Evolutionary conservation across 129 eudicot species (phyloP).

Genomic region (Flaveria robusta): DNA sequence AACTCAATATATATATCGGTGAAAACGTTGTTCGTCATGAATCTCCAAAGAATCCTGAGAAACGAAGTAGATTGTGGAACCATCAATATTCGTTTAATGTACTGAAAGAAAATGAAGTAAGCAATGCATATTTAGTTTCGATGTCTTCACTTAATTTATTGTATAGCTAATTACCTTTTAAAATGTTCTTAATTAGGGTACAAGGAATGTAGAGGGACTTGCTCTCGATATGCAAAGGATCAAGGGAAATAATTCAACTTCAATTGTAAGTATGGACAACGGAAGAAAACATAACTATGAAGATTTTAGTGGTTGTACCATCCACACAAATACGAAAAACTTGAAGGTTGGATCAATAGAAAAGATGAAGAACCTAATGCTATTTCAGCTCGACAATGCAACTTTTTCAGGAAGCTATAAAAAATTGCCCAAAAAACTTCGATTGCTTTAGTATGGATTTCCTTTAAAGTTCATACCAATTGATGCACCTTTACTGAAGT

Average conservation of each 20-base stretch:
- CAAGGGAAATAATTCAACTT: not conserved
- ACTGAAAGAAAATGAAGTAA: slow-evolving; percentile 14
- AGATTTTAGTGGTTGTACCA: not conserved
- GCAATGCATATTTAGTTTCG: not conserved
- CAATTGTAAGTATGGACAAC: not conserved
- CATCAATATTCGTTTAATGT: slow-evolving; percentile 31
- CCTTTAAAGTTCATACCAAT: slow-evolving; percentile 5
- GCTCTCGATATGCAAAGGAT: slow-evolving; percentile 20
- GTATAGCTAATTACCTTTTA: not conserved
- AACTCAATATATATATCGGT: too few species aligned
- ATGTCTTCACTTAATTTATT: not conserved
- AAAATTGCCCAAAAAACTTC: slow-evolving; percentile 26
- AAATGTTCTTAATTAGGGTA: slow-evolving; percentile 18
- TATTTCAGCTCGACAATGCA: slow-evolving; percentile 22
- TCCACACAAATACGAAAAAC: not conserved
- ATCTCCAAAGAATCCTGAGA: slow-evolving; percentile 21
- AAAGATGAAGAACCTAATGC: slow-evolving; percentile 33
- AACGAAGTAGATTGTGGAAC: slow-evolving; percentile 31
- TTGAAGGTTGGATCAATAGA: slow-evolving; percentile 10
- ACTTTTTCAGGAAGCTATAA: slow-evolving; percentile 23
- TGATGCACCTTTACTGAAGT: slow-evolving; percentile 7
- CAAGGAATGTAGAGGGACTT: slow-evolving; percentile 23
- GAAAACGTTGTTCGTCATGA: slow-evolving; percentile 33
- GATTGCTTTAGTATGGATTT: slow-evolving; percentile 22
- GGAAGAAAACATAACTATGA: not conserved